Evolutionary conservation across 208 protist species (phyloP).

Genomic region (Trypanosoma congolense): DNA sequence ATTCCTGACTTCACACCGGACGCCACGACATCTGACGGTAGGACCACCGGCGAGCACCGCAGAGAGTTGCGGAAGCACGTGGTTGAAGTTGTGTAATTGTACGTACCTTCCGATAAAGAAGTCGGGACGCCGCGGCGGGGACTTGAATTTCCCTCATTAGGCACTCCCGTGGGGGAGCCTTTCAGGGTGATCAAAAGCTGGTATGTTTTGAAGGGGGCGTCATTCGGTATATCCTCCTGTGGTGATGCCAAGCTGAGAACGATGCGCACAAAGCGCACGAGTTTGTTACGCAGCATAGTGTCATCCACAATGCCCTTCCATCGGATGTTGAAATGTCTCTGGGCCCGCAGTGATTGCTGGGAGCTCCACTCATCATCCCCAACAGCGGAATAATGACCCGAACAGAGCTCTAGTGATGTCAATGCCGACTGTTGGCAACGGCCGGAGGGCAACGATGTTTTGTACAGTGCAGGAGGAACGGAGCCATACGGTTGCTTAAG

Average conservation of each 20-base stretch:
- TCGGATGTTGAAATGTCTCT: constrained; percentile 36
- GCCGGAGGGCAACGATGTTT: no score
- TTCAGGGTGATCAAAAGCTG: constrained; percentile 42
- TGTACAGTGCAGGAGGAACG: no score
- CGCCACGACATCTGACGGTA: constrained; percentile 49
- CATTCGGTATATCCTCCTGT: constrained; percentile 23
- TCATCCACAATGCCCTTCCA: constrained; percentile 36
- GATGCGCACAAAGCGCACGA: constrained; percentile 61
- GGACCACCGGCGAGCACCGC: constrained; percentile 55
- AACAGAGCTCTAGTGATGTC: no score
- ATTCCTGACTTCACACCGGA: constrained; percentile 32
- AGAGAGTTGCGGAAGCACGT: constrained; percentile 33
- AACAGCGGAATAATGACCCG: no score
- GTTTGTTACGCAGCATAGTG: constrained; percentile 29
- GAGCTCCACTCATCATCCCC: no score
- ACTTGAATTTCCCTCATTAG: constrained; percentile 6
- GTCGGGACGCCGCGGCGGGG: background rate
- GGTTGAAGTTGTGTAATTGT: constrained; percentile 42
- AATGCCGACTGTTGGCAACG: no score
- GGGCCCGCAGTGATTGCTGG: background rate
- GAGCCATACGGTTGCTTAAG: background rate
- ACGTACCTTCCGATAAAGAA: constrained; percentile 5
- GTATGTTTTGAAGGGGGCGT: constrained; percentile 16
- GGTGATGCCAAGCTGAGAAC: constrained; percentile 63
- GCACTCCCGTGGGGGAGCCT: constrained; percentile 23